A percentile compares a stretch with the other conserved stretches of the same genome.
Conservation (phyloP, 495 filamentous ascomycete genomes). For the Umbilicaria muhlenbergii region DNA sequence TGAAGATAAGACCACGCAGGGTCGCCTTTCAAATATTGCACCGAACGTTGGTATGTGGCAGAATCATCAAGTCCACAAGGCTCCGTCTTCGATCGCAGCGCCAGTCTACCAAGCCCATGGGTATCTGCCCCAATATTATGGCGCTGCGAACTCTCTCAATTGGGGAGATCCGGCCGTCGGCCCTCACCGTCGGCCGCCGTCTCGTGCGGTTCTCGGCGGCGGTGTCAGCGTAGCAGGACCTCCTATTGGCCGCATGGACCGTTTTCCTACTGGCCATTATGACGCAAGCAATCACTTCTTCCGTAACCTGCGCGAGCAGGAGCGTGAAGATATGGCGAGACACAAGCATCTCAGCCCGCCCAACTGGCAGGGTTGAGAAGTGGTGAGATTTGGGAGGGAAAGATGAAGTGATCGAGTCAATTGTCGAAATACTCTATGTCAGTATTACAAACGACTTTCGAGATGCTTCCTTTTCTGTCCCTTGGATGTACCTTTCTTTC, state of each 20-base stretch:
- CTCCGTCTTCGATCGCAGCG: constrained; percentile 9
- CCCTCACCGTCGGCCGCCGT: not conserved
- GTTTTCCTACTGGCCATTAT: not conserved
- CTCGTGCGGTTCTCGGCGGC: not conserved
- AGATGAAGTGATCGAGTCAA: too few relatives aligned
- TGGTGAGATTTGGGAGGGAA: too few relatives aligned
- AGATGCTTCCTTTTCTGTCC: too few relatives aligned
- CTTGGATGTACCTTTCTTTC: too few relatives aligned
- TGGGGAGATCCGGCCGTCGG: constrained; percentile 1
- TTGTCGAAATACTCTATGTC: too few relatives aligned
- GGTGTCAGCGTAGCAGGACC: not conserved
- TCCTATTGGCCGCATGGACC: not conserved
- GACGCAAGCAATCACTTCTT: constrained; percentile 2
- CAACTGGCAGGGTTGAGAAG: too few relatives aligned
- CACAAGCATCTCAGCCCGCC: not conserved
- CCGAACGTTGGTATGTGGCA: constrained; percentile 8
- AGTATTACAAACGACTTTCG: too few relatives aligned
- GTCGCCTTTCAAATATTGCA: not conserved
- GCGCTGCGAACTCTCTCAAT: constrained; percentile 7
- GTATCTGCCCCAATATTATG: constrained; percentile 16
- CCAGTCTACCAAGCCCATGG: constrained; percentile 20
- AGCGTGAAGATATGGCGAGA: not conserved
- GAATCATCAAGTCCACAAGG: constrained; percentile 9
- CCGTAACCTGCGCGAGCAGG: not conserved
- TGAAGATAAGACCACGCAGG: constrained; percentile 3